Conservation (phyloP, 441 rosid species). For the Adansonia grandidieri region DNA sequence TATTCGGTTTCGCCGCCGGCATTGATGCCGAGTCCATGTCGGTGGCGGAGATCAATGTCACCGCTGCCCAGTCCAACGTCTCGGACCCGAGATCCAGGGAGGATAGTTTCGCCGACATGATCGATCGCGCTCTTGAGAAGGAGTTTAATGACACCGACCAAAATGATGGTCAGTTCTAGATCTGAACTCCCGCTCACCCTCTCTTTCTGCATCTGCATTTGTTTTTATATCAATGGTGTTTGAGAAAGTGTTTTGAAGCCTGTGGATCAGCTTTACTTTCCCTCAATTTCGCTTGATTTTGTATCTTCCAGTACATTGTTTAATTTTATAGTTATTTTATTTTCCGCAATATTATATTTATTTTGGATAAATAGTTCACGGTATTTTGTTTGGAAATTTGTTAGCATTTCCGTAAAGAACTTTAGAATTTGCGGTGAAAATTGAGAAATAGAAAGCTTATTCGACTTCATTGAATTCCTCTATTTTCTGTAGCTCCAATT, state of each 20-base stretch:
- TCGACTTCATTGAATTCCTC: background rate
- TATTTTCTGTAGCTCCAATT: background rate
- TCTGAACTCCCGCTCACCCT: constrained; percentile 41
- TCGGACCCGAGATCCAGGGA: constrained; percentile 66
- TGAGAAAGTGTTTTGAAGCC: background rate
- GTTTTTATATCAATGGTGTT: background rate
- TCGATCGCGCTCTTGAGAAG: constrained; percentile 92
- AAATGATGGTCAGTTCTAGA: constrained; percentile 69
- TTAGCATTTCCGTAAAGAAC: background rate
- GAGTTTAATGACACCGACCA: constrained; percentile 94
- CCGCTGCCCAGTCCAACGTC: constrained; percentile 47
- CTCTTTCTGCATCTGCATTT: background rate
- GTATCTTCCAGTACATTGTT: background rate
- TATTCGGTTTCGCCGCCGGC: constrained; percentile 42
- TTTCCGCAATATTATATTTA: background rate
- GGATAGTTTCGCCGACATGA: constrained; percentile 85
- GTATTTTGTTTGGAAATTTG: background rate
- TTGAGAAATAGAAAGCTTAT: background rate
- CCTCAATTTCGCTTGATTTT: constrained; percentile 20
- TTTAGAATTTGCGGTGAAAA: background rate
- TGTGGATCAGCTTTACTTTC: constrained; percentile 18
- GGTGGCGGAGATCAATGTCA: constrained; percentile 59
- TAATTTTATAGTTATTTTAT: background rate
- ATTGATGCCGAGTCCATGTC: constrained; percentile 42
- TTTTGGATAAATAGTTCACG: background rate